Conservation (phyloP, 306 rosid genomes). For the Clitoria ternatea region DNA sequence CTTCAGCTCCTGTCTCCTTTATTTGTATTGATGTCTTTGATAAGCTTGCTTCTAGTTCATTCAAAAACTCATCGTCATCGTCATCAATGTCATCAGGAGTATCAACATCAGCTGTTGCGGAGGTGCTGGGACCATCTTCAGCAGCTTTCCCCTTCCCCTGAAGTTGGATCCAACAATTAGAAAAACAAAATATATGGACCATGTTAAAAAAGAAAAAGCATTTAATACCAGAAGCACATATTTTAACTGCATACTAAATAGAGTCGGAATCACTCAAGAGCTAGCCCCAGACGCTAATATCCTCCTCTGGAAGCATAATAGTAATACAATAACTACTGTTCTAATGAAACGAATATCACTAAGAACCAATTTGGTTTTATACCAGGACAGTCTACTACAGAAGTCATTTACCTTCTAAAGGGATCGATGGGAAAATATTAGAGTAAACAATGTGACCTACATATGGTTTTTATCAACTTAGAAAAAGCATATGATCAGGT, state of each 20-base stretch:
- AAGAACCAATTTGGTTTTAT: too few species aligned
- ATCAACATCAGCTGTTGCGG: slow-evolving; percentile 38
- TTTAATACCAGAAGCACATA: background rate
- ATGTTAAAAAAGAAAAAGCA: background rate
- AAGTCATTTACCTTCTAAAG: too few species aligned
- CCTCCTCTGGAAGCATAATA: background rate
- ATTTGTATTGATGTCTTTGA: slow-evolving; percentile 65
- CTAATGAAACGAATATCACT: too few species aligned
- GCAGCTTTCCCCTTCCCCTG: slow-evolving; percentile 22
- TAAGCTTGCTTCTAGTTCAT: slow-evolving; percentile 74
- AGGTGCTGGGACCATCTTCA: slow-evolving; percentile 43
- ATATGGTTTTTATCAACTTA: too few species aligned
- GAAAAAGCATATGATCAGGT: too few species aligned
- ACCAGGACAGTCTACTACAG: too few species aligned
- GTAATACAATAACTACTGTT: background rate
- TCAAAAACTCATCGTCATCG: slow-evolving; percentile 58
- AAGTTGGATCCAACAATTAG: slow-evolving; percentile 11
- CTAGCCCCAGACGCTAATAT: background rate
- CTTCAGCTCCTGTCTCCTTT: slow-evolving; percentile 50
- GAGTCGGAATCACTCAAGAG: background rate
- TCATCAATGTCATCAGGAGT: slow-evolving; percentile 30
- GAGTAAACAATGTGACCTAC: too few species aligned
- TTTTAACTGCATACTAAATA: background rate
- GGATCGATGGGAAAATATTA: too few species aligned
- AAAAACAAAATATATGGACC: background rate